These are phyloP conservation scores for Kwoniella bestiolae DNA, from an alignment of 768 basidiomycete species.

Conservation along the genomic window DNA sequence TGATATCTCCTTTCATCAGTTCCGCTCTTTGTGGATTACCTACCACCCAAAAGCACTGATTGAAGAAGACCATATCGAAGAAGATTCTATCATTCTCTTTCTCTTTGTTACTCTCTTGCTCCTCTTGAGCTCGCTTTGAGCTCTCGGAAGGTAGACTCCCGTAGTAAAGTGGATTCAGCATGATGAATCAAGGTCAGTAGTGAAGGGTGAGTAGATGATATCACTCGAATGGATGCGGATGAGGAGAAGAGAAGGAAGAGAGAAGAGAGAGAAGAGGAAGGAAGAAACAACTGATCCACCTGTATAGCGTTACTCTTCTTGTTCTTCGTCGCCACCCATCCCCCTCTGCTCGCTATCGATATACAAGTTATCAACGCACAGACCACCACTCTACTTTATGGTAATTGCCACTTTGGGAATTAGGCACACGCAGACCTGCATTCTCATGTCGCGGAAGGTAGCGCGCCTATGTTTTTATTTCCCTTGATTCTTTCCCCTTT, in stretches of 20 bases:
- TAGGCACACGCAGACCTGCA: no score
- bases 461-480: no score
- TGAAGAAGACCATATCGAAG: constrained; percentile 2
- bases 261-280: background rate
- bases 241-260: background rate
- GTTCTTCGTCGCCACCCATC: no score
- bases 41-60: constrained; percentile 3
- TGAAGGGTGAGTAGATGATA: background rate
- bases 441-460: no score
- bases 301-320: background rate
- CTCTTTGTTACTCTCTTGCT: background rate
- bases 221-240: no score
- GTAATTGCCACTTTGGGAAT: no score
- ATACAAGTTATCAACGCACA: no score
- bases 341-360: no score
- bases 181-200: background rate
- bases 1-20: background rate
- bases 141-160: background rate
- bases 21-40: background rate
- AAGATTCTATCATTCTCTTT: background rate
- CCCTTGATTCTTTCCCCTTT: no score
- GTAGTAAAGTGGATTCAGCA: background rate
- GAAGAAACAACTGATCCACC: background rate
- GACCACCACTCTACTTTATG: no score
- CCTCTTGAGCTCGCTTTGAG: no score